Base-by-base conservation (phyloP, 805 yeast species). In the Vanderwaltozyma yarrowii region DNA sequence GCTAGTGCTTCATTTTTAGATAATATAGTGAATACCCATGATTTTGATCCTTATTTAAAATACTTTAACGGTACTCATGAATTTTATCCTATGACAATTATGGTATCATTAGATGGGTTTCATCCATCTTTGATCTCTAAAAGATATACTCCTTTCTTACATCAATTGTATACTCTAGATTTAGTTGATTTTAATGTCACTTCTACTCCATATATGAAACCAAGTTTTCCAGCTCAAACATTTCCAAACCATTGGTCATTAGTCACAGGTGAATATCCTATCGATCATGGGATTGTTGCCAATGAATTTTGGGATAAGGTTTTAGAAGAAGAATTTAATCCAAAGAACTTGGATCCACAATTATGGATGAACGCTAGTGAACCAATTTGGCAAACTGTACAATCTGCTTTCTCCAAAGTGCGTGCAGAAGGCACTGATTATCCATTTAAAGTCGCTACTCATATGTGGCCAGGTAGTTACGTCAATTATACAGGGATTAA, bases 381-480 rank as follows among this genome's bases (percentile, higher is more conserved):
- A 54, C 92, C 96, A 0, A 52, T 88, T 16, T 88, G 96, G 96
- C 62, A 70, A 24, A 83, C 94, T 1, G 86, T 89, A 0, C 66
- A 65, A 21, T 56, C 58, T 15, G 81, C 81, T 42, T 79, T 77
- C 5, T 70, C 80, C 18, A 39, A 42, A 20, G 34, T 32, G 31
- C 14, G 39, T 28, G 3, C 32, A 12, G 12, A 26, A 10, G 33
- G 36, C 25, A 18, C 29, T 11, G 26, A 38, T n/a, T 30, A 36
- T 17, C 37, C 46, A 14, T 46, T 46, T 31, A 45, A 42, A 21
- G 47, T 41, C 2, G 50, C 52, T 18, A 80, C 85, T n/a, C 94
- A 87, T 58, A 87, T 86, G 95, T 88, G 94, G 94, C 96, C 96
- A 0, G 96, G 96, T 2, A 76, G 87, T 41, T 95, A 86, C 49